Conservation (phyloP, 176 grass and related monocot genomes). For the Calamus simplicifolius region DNA sequence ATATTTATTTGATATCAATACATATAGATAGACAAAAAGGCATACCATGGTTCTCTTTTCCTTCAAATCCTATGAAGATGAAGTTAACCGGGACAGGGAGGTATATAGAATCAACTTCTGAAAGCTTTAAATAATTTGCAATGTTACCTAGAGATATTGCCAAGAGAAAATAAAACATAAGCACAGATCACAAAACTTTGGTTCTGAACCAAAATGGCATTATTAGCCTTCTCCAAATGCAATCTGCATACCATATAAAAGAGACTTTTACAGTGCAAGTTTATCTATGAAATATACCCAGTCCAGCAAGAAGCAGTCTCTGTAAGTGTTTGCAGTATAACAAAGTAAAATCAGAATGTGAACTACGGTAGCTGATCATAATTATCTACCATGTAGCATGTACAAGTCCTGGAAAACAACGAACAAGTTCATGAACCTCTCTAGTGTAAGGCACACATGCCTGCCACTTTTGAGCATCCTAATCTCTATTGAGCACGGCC, state of each 20-base stretch:
- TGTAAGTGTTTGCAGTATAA: neutral
- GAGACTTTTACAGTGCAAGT: neutral
- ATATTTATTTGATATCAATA: too few species aligned
- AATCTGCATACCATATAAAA: too few species aligned
- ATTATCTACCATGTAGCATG: too few species aligned
- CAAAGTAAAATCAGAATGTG: neutral
- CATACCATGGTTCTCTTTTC: conserved; percentile 78
- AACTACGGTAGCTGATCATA: too few species aligned
- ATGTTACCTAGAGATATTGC: conserved; percentile 46
- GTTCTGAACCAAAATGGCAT: too few species aligned
- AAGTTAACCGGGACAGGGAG: conserved; percentile 85
- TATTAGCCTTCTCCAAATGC: too few species aligned
- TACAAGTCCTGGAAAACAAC: too few species aligned
- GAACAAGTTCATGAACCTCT: too few species aligned
- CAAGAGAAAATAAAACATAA: conserved; percentile 6
- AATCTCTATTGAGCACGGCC: too few species aligned
- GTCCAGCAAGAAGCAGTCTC: neutral
- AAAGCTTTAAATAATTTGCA: conserved; percentile 66
- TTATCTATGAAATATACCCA: neutral
- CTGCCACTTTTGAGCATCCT: too few species aligned
- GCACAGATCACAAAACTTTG: neutral
- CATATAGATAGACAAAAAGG: too few species aligned
- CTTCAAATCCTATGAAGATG: conserved; percentile 95
- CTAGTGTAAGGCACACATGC: too few species aligned
- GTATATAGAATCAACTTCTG: conserved; percentile 85